These are phyloP conservation scores for Rhizopogon rudus DNA, from an alignment of 768 basidiomycete genomes.

Conservation along the genomic window DNA sequence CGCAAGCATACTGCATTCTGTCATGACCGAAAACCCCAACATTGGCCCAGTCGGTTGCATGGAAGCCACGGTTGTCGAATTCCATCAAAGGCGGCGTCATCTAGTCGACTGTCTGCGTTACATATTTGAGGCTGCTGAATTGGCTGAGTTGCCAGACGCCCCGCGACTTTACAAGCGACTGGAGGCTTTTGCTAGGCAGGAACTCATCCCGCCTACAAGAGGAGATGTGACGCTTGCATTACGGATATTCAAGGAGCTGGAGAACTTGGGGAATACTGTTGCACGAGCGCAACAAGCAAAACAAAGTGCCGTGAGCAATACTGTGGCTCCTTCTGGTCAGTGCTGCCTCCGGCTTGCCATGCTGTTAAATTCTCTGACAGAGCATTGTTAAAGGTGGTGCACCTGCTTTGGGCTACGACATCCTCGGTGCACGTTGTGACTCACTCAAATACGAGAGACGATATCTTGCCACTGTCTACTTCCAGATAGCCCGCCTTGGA, in stretches of 20 bases:
- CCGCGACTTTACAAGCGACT: constrained; percentile 48
- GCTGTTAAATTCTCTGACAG: background rate
- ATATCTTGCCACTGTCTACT: constrained; percentile 57
- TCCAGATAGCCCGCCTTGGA: constrained; percentile 58
- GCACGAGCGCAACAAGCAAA: constrained; percentile 50
- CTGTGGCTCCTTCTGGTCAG: constrained; percentile 49
- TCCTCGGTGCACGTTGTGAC: constrained; percentile 63
- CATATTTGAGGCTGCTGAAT: constrained; percentile 59
- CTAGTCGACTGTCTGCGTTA: constrained; percentile 67
- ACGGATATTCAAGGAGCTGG: constrained; percentile 61
- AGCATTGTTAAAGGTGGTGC: constrained; percentile 28
- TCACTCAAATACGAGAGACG: constrained; percentile 74
- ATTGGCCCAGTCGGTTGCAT: constrained; percentile 49
- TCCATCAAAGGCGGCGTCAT: constrained; percentile 64
- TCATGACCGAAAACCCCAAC: constrained; percentile 64
- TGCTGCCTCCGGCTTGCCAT: constrained; percentile 34
- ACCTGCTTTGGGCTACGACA: constrained; percentile 56
- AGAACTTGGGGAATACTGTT: constrained; percentile 50
- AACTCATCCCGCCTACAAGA: constrained; percentile 42
- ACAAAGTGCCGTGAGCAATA: constrained; percentile 56
- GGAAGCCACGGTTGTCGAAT: constrained; percentile 62
- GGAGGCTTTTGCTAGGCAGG: constrained; percentile 46
- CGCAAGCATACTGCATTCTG: constrained; percentile 61
- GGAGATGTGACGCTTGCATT: constrained; percentile 42
- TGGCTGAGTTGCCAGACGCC: constrained; percentile 39